Base-by-base conservation (phyloP, 75 land plant genomes). In the Picea glauca region DNA sequence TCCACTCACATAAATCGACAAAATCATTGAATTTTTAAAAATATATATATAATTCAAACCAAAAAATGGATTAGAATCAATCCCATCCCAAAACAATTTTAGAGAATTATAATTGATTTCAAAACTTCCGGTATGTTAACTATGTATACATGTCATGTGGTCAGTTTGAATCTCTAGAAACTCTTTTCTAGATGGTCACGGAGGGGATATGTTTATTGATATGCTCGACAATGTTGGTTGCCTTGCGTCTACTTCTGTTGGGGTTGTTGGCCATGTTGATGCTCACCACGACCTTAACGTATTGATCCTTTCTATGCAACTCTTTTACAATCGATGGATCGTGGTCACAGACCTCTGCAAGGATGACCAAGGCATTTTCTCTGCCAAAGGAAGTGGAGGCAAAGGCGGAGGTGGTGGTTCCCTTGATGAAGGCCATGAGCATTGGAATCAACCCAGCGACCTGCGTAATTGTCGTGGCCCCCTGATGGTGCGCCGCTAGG, bases 331-430 rank as follows among this genome's bases (percentile, higher is more conserved):
- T 77, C 17, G 78, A 67, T 35, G 88, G 58, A 46, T 87, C 87
- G 68, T 35, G 65, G 64, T 75, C 33, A 56, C 84, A 94, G 13
- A 93, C 56, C 1, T 82, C 68, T 32, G 81, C 76, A 20, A 94
- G 81, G 12, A 93, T 78, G 0, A 86, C 93, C 3, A 87, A 76
- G 30, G 90, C 87, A 66, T 93, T 91, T 85, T 93, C 96, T 65
- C 79, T 82, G 61, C 81, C 87, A 1, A 1, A 0, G 12, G 56
- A 50, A 1, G 56, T 12, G 1, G 56, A 50, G 21, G 63, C 21
- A 1, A n/a, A 62, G 8, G 63, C n/a, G 21, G 63, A 18, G 2
- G 63, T 0, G n/a, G 72, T 26, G 33, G 76, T 81, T 63, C 75
- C 81, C 79, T 85, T 82, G 9, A 85, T 60, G 17, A 91, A 67